Percentiles rank a stretch among this genome's conserved stretches.
Evolutionary conservation across 1,139 yeast genomes (phyloP).

Genomic region (Magnusiomyces fungicola): DNA sequence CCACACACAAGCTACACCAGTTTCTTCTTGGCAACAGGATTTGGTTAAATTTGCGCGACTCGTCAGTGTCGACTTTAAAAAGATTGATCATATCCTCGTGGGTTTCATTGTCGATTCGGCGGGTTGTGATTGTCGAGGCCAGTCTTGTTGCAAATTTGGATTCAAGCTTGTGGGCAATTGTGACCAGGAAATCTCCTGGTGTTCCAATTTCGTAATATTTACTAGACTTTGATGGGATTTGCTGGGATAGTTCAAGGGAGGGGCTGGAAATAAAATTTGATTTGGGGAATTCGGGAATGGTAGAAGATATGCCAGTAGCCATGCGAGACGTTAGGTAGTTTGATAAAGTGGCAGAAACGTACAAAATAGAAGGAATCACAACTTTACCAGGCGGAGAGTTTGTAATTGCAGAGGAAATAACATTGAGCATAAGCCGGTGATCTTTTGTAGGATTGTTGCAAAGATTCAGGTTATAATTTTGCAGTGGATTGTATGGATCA

Average conservation of each 20-base stretch:
- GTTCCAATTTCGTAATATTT: too few relatives aligned
- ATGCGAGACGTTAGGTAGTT: too few relatives aligned
- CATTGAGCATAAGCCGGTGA: constrained; percentile 70
- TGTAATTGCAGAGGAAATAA: constrained; percentile 81
- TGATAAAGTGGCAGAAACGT: neutral
- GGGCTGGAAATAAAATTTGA: too few relatives aligned
- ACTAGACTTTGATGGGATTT: too few relatives aligned
- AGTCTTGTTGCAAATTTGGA: neutral
- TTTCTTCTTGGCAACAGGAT: constrained; percentile 73
- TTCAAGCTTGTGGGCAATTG: neutral
- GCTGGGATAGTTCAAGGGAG: too few relatives aligned
- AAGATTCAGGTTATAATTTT: too few relatives aligned
- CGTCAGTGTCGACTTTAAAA: constrained; percentile 58
- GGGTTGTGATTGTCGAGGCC: constrained; percentile 58
- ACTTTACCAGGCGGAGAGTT: constrained; percentile 81
- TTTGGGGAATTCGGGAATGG: too few relatives aligned
- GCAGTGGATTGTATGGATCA: too few relatives aligned
- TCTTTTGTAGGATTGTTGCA: too few relatives aligned
- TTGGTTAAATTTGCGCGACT: constrained; percentile 44
- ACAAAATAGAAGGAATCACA: neutral
- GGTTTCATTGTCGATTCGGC: constrained; percentile 53
- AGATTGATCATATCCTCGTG: constrained; percentile 78
- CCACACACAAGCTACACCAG: constrained; percentile 44
- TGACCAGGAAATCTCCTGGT: too few relatives aligned
- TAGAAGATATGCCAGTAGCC: too few relatives aligned